phyloP scores from a whole-genome alignment of 352 stramenopile genomes.

The Globisporangium barbulae region DNA sequence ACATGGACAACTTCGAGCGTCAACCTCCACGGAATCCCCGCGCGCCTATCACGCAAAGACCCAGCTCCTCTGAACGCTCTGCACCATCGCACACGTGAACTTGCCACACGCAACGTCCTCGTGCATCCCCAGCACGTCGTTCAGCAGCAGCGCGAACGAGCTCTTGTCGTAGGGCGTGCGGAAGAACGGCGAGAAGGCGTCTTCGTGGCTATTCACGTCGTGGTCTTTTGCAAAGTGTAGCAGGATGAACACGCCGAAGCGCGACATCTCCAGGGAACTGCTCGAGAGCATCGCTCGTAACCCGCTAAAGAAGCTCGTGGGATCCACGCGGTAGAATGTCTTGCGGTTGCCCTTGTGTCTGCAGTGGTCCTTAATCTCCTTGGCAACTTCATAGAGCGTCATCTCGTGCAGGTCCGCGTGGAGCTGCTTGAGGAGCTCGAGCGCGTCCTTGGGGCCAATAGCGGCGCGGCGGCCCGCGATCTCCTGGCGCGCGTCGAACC shows the following conservation, averaged over 20 bases:
- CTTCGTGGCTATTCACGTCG: constrained; percentile 14
- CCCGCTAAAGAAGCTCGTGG: constrained; percentile 36
- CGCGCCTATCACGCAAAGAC: constrained; percentile 41
- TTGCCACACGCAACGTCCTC: constrained; percentile 27
- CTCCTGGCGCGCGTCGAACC: constrained; percentile 52
- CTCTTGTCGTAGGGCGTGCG: constrained; percentile 58
- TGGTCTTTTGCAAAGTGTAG: constrained; percentile 59
- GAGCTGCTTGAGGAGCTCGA: constrained; percentile 52
- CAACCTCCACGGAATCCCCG: no score
- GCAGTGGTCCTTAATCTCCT: constrained; percentile 70
- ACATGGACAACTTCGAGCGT: no score
- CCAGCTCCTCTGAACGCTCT: constrained; percentile 49
- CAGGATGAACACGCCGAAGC: constrained; percentile 67
- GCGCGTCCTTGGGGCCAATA: constrained; percentile 45
- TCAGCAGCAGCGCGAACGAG: constrained; percentile 43
- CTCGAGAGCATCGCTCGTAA: constrained; percentile 63
- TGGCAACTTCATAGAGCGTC: constrained; percentile 59
- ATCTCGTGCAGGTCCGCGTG: constrained; percentile 57
- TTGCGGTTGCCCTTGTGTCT: constrained; percentile 62
- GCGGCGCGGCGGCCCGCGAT: constrained; percentile 41
- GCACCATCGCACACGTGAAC: constrained; percentile 52
- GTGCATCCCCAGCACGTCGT: constrained; percentile 24
- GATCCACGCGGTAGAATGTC: constrained; percentile 44
- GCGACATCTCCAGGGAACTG: constrained; percentile 43
- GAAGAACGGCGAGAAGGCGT: constrained; percentile 39